These are phyloP conservation scores for Aspergillus carbonarius DNA, from an alignment of 2,329 filamentous ascomycete species.

Conservation along the genomic window DNA sequence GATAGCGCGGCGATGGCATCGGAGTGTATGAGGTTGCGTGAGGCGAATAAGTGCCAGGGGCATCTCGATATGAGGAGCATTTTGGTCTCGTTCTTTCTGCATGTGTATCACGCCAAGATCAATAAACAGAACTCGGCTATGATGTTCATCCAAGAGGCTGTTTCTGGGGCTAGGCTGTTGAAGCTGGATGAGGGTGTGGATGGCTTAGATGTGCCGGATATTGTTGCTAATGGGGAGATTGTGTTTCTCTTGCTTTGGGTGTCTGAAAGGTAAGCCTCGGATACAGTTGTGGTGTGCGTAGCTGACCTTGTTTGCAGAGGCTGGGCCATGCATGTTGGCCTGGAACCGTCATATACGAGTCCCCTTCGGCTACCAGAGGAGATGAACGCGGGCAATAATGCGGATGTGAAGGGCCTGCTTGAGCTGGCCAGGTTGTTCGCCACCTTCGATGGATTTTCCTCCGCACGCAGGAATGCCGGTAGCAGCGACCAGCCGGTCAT, in stretches of 20 bases:
- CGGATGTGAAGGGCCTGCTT: conserved; percentile 25
- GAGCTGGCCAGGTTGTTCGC: conserved; percentile 27
- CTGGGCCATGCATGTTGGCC: conserved; percentile 32
- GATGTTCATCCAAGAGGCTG: conserved; percentile 32
- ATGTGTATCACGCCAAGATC: conserved; percentile 34
- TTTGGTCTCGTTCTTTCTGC: conserved; percentile 32
- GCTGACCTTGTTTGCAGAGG: conserved; percentile 20
- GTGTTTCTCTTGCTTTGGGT: conserved; percentile 32
- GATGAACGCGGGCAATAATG: conserved; percentile 4
- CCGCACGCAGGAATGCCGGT: background rate
- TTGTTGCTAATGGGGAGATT: conserved; percentile 27
- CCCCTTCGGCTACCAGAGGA: conserved; percentile 9
- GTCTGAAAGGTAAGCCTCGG: conserved; percentile 26
- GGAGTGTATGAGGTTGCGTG: conserved; percentile 25
- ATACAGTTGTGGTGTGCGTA: background rate
- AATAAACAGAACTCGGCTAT: conserved; percentile 29
- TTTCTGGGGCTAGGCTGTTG: conserved; percentile 24
- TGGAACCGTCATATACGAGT: conserved; percentile 25
- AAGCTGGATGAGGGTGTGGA: conserved; percentile 17
- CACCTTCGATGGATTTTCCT: conserved; percentile 24
- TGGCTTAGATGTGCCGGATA: background rate
- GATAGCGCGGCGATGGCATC: conserved; percentile 23
- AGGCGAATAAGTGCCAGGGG: conserved; percentile 15
- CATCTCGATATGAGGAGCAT: conserved; percentile 22
- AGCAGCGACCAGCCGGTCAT: background rate